These are phyloP conservation scores for Dovyalis caffra DNA, from an alignment of 345 rosid species.

Conservation along the genomic window DNA sequence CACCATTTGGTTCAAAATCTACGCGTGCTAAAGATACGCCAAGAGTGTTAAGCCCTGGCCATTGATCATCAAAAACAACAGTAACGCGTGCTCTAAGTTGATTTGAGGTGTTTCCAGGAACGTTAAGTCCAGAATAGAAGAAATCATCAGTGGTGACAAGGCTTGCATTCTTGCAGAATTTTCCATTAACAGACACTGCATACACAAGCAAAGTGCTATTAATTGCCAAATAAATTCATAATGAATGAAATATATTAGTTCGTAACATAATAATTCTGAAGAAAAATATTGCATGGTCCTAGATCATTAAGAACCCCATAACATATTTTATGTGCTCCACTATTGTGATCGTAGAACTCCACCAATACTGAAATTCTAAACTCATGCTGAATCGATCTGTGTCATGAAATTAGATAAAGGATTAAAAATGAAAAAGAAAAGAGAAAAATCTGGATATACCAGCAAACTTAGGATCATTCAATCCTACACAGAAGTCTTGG, in stretches of 20 bases:
- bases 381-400: too few species aligned
- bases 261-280: not conserved
- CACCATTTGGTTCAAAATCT: conserved; percentile 17
- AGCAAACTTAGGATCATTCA: not conserved
- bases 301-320: not conserved
- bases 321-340: not conserved
- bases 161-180: conserved; percentile 21
- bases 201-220: not conserved
- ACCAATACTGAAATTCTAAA: too few species aligned
- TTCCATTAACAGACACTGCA: conserved; percentile 23
- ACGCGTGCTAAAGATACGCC: conserved; percentile 10
- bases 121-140: conserved; percentile 15
- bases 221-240: not conserved
- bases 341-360: too few species aligned
- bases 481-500: conserved; percentile 13
- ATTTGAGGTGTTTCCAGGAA: conserved; percentile 8
- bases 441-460: not conserved
- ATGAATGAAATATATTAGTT: not conserved
- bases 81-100: conserved; percentile 6
- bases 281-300: not conserved
- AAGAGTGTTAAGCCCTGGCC: conserved; percentile 16
- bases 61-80: not conserved
- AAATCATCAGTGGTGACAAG: conserved; percentile 1
- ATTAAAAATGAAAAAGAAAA: not conserved
- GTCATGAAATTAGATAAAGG: not conserved